These are phyloP conservation scores for Cyberlindnera xishuangbannaensis DNA, from an alignment of 805 yeast genomes.

Conservation along the genomic window DNA sequence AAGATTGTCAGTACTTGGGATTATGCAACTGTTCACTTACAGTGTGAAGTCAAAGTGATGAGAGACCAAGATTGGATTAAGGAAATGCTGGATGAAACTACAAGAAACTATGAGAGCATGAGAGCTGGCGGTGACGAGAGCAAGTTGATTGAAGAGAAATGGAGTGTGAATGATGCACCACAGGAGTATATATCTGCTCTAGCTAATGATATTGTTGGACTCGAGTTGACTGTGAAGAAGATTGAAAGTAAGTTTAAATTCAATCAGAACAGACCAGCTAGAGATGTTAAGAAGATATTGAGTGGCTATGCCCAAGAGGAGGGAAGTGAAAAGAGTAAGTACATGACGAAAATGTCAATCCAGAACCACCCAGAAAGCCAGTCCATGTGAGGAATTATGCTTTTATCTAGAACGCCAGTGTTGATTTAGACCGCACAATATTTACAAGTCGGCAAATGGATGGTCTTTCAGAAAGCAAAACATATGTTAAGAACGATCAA, in stretches of 20 bases:
- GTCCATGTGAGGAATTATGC: slow-evolving; percentile 2
- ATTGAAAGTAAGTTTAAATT: slow-evolving; percentile 52
- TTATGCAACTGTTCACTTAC: slow-evolving; percentile 49
- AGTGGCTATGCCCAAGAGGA: slow-evolving; percentile 39
- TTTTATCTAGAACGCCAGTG: too few relatives aligned
- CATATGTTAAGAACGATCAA: too few relatives aligned
- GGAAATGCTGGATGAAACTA: slow-evolving; percentile 37
- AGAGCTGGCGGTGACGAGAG: slow-evolving; percentile 25
- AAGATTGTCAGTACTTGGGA: slow-evolving; percentile 72
- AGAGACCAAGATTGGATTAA: slow-evolving; percentile 44
- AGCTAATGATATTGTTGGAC: slow-evolving; percentile 49
- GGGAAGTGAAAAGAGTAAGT: slow-evolving; percentile 22
- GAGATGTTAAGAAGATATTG: slow-evolving; percentile 48
- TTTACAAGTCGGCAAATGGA: too few relatives aligned
- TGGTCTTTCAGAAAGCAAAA: too few relatives aligned
- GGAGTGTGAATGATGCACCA: slow-evolving; percentile 58
- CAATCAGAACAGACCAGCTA: slow-evolving; percentile 41
- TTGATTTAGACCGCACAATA: too few relatives aligned
- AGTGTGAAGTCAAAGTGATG: slow-evolving; percentile 43
- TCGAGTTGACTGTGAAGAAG: slow-evolving; percentile 43
- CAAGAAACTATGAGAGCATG: slow-evolving; percentile 41
- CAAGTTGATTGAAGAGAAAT: slow-evolving; percentile 27
- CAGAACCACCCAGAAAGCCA: slow-evolving; percentile 9
- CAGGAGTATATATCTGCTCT: slow-evolving; percentile 35
- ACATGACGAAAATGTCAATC: slow-evolving; percentile 10